These are phyloP conservation scores for Fraxinus ornus DNA, from an alignment of 305 asterid genomes.

Conservation along the genomic window DNA sequence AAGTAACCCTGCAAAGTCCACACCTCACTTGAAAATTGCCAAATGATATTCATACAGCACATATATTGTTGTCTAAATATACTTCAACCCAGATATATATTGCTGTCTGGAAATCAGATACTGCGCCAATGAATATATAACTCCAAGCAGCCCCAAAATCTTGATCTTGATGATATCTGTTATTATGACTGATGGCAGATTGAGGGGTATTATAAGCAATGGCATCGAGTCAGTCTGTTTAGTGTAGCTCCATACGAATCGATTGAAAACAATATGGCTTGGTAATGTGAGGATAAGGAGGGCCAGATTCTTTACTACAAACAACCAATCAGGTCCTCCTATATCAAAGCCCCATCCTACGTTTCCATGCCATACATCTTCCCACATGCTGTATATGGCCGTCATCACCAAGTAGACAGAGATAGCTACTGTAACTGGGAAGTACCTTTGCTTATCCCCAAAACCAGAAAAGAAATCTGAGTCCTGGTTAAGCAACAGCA, in stretches of 20 bases:
- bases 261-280: conserved; percentile 84
- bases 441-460: conserved; percentile 97
- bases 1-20: conserved; percentile 27
- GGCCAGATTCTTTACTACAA: conserved; percentile 87
- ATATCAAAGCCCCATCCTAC: conserved; percentile 85
- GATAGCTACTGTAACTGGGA: conserved; percentile 81
- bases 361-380: conserved; percentile 81
- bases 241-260: conserved; percentile 89
- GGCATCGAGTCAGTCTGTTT: conserved; percentile 63
- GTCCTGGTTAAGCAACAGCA: conserved; percentile 89
- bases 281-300: conserved; percentile 83
- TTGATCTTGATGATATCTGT: conserved; percentile 75
- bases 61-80: conserved; percentile 56
- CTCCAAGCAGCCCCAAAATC: conserved; percentile 93
- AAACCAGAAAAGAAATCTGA: conserved; percentile 93
- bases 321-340: conserved; percentile 90
- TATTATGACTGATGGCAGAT: conserved; percentile 71
- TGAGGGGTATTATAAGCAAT: conserved; percentile 76
- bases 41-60: conserved; percentile 44
- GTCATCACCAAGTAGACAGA: conserved; percentile 68
- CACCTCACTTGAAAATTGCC: conserved; percentile 40
- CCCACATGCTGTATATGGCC: conserved; percentile 79
- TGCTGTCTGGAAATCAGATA: conserved; percentile 90
- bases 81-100: conserved; percentile 83
- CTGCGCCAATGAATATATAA: conserved; percentile 84